phyloP scores from a whole-genome alignment of 495 filamentous ascomycete species.

The Penicillium maclennaniae region DNA sequence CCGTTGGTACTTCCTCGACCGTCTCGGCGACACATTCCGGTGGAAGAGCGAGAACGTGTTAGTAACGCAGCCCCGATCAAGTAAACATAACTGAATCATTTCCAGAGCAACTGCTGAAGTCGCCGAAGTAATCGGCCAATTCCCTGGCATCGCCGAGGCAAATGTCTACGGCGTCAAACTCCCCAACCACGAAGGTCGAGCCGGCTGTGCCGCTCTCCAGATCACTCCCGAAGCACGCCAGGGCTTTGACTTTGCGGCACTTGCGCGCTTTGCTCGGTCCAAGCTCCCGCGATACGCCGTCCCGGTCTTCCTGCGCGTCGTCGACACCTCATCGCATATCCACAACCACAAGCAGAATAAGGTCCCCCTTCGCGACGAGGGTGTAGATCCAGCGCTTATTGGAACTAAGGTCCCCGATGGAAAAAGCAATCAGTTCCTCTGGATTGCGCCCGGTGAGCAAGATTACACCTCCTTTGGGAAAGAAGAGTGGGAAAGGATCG shows the following conservation, averaged over 20 bases:
- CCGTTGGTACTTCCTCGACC: conserved; percentile 75
- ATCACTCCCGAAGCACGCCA: conserved; percentile 34
- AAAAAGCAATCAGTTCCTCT: conserved; percentile 49
- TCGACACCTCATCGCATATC: conserved; percentile 55
- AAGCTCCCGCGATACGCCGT: conserved; percentile 72
- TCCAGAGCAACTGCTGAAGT: conserved; percentile 65
- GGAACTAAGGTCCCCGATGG: conserved; percentile 48
- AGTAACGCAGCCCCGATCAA: conserved; percentile 1
- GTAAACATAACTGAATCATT: background rate
- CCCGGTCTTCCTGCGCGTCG: conserved; percentile 67
- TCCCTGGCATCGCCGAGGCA: conserved; percentile 65
- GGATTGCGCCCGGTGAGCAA: conserved; percentile 50
- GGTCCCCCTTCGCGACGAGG: conserved; percentile 65
- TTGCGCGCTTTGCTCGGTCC: conserved; percentile 50
- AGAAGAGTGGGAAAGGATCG: conserved; percentile 55
- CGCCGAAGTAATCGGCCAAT: conserved; percentile 60
- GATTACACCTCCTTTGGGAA: conserved; percentile 56
- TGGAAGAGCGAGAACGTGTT: conserved; percentile 84
- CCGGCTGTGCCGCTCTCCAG: conserved; percentile 61
- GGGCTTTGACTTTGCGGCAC: conserved; percentile 49
- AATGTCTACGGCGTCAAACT: conserved; percentile 76
- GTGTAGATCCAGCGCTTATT: conserved; percentile 54
- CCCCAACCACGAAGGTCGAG: conserved; percentile 67
- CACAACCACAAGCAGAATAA: conserved; percentile 89
- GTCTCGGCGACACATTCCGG: conserved; percentile 74